Evolutionary conservation across 2,329 filamentous ascomycete genomes (phyloP).

Genomic region (Aspergillus piperis): DNA sequence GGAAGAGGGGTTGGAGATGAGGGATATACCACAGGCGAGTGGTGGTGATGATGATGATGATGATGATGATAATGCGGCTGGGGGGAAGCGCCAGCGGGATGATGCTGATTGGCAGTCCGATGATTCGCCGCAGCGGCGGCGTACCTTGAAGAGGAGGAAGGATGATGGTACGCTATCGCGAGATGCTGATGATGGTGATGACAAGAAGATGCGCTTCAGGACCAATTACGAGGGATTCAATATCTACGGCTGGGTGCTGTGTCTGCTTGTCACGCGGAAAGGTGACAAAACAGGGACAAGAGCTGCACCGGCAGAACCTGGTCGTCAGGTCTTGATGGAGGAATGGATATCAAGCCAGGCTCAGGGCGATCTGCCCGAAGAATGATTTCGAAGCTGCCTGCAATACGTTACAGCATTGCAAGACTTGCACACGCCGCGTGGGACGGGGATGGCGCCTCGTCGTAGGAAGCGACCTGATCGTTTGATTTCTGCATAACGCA

Average conservation of each 20-base stretch:
- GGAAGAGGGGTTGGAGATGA: slow-evolving; percentile 49
- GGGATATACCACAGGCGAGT: slow-evolving; percentile 57
- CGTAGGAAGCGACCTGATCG: background rate
- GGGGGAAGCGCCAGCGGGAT: slow-evolving; percentile 16
- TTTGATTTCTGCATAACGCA: background rate
- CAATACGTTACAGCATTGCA: background rate
- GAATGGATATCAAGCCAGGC: slow-evolving; percentile 83
- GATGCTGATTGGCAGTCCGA: slow-evolving; percentile 5
- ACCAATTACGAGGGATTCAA: slow-evolving; percentile 94
- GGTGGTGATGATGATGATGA: slow-evolving; percentile 20
- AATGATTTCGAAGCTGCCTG: slow-evolving; percentile 23
- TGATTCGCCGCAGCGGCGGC: slow-evolving; percentile 15
- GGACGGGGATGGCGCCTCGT: background rate
- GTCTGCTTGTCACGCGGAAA: slow-evolving; percentile 80
- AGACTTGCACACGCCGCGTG: background rate
- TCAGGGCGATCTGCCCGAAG: slow-evolving; percentile 43
- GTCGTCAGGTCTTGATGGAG: slow-evolving; percentile 73
- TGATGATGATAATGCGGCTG: slow-evolving; percentile 13
- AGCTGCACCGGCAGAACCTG: slow-evolving; percentile 40
- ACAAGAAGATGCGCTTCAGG: slow-evolving; percentile 86
- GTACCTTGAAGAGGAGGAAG: slow-evolving; percentile 35
- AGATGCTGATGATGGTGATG: slow-evolving; percentile 57
- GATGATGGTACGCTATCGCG: slow-evolving; percentile 31
- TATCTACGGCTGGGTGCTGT: slow-evolving; percentile 91
- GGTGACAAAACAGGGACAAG: slow-evolving; percentile 47